phyloP scores from a whole-genome alignment of 345 rosid species.

The Kandelia obovata region DNA sequence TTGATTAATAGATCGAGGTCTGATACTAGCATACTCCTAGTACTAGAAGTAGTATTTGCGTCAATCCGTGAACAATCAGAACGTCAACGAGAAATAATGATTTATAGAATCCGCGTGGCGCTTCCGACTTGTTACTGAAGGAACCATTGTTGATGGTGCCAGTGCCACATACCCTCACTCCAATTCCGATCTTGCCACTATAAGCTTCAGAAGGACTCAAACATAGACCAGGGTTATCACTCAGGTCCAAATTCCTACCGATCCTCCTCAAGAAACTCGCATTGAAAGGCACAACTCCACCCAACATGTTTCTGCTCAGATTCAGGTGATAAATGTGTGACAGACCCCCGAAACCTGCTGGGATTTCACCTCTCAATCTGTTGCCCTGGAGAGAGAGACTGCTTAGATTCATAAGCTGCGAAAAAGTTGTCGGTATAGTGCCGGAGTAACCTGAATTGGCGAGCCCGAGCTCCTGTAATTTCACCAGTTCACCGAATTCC shows the following conservation, averaged over 20 bases:
- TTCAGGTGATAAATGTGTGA: conserved; percentile 72
- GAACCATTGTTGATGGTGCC: conserved; percentile 32
- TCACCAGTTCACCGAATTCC: conserved; percentile 50
- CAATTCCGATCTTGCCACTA: conserved; percentile 47
- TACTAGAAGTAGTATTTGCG: conserved; percentile 26
- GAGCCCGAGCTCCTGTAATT: conserved; percentile 74
- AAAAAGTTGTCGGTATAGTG: conserved; percentile 49
- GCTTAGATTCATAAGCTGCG: conserved; percentile 55
- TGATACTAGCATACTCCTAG: too few relatives aligned
- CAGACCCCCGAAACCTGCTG: conserved; percentile 41
- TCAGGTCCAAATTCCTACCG: conserved; percentile 77
- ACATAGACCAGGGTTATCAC: conserved; percentile 78
- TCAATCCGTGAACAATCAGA: conserved; percentile 27
- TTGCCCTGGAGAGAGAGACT: conserved; percentile 81
- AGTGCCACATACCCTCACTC: conserved; percentile 51
- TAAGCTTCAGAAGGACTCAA: conserved; percentile 55
- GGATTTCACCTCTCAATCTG: conserved; percentile 69
- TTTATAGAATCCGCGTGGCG: conserved; percentile 23
- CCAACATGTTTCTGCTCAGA: conserved; percentile 60
- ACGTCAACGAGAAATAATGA: conserved; percentile 30
- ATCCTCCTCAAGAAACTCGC: conserved; percentile 56
- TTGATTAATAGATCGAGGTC: too few relatives aligned
- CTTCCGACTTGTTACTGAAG: conserved; percentile 40
- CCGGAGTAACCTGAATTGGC: conserved; percentile 76
- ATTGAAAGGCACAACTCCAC: conserved; percentile 71